Percentiles rank a stretch among this genome's conserved stretches.
These are phyloP conservation scores for Penicillium sp. DNA, from an alignment of 2,329 filamentous ascomycete genomes.

Conservation along the genomic window DNA sequence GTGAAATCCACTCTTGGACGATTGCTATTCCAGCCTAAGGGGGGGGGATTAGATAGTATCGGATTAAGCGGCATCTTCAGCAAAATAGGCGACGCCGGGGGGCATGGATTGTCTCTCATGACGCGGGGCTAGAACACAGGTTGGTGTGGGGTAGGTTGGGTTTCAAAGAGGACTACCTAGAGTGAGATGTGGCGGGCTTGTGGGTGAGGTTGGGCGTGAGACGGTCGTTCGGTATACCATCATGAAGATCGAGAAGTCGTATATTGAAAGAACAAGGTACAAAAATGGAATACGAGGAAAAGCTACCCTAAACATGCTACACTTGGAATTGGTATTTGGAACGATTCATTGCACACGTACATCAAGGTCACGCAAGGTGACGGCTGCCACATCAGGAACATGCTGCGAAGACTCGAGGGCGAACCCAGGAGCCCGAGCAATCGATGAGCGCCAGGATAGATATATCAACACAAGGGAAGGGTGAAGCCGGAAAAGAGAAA, in stretches of 20 bases:
- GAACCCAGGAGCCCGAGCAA: constrained; percentile 2
- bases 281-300: not conserved
- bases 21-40: too few relatives aligned
- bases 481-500: not conserved
- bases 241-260: too few relatives aligned
- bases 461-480: constrained; percentile 14
- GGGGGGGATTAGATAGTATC: too few relatives aligned
- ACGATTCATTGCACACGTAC: constrained; percentile 17
- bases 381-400: constrained; percentile 36
- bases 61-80: too few relatives aligned
- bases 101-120: not conserved
- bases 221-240: too few relatives aligned
- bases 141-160: not conserved
- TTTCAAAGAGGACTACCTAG: not conserved
- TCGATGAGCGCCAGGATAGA: constrained; percentile 34
- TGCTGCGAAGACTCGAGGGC: constrained; percentile 4
- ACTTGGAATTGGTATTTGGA: not conserved
- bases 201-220: not conserved
- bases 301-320: not conserved
- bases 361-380: constrained; percentile 32
- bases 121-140: not conserved
- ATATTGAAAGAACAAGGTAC: not conserved
- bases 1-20: too few relatives aligned
- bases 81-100: too few relatives aligned
- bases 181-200: not conserved